Evolutionary conservation across 129 eudicot genomes (phyloP).

Genomic region (Oenanthe sinensis): DNA sequence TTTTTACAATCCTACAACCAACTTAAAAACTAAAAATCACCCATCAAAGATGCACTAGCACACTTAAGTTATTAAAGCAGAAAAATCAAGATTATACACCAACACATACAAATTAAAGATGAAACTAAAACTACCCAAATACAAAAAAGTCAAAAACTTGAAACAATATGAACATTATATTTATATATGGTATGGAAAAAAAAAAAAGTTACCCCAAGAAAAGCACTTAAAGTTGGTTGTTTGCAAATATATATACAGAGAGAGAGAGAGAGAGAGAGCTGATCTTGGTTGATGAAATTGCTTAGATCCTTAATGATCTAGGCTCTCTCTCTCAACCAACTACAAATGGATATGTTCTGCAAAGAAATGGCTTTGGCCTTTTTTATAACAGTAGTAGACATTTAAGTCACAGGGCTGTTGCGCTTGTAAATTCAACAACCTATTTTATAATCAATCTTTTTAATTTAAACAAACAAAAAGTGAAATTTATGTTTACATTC

Average conservation of each 20-base stretch:
- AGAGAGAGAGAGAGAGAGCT: neutral
- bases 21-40: neutral
- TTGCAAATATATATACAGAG: neutral
- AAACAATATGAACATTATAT: neutral
- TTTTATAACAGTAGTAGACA: neutral
- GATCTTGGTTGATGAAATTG: neutral
- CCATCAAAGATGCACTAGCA: neutral
- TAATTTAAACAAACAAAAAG: too few relatives aligned
- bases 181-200: neutral
- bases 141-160: neutral
- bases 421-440: neutral
- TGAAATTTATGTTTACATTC: too few relatives aligned
- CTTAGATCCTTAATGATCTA: neutral
- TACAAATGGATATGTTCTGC: neutral
- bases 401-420: neutral
- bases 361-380: neutral
- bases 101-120: neutral
- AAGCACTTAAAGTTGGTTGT: neutral
- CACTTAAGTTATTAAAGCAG: neutral
- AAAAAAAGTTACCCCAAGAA: neutral
- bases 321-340: neutral
- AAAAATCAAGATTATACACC: neutral
- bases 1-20: neutral
- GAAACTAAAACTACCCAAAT: neutral
- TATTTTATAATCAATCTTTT: too few relatives aligned